Evolutionary conservation across 345 rosid genomes (phyloP), one percentile per base, ranked within the genome.

Genomic region (Noccaea caerulescens): DNA sequence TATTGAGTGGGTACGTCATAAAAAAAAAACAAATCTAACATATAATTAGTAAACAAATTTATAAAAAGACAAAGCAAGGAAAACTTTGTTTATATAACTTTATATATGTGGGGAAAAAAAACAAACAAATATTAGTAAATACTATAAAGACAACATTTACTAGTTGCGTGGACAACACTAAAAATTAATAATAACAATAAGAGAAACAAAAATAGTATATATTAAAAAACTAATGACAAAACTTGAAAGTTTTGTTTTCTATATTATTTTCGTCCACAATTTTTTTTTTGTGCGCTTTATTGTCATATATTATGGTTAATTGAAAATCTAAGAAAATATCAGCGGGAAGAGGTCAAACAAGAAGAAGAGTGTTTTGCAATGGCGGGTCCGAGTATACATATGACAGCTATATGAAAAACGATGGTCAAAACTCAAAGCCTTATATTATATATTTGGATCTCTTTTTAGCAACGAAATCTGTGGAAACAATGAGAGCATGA

Each of bases 271-370:
- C 30, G 30, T 27, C 39, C 39, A 36, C 8, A 37, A 58, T 14
- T 41, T 18, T 23, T 23, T 16, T 16, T 16, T 16, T 16, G 18
- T 16, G 18, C 6, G n/a, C 32, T 16, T 16, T 33, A 27, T 42
- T 43, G 20, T n/a, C 23, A 61, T 8, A 2, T 5, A 36, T 16
- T 4, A 34, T 42, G n/a, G 10, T 27, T 47, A 30, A 6, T 7
- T 6, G 32, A 53, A 8, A 8, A 4, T 3, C n/a, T 4, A 23
- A 37, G 47, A 27, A 52, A 67, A 67, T 54, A 54, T 5, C 59
- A 70, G 32, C 32, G 33, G 52, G 75, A 71, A 71, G 53, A 71
- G 20, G 75, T 41, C 60, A 71, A 32, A 42, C 45, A 53, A 33
- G 53, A 30, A 41, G 49, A 49, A 34, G 5, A 25, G 43, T 49